Evolutionary conservation across 768 basidiomycete species (phyloP).

Genomic region (Tylopilus sp.): DNA sequence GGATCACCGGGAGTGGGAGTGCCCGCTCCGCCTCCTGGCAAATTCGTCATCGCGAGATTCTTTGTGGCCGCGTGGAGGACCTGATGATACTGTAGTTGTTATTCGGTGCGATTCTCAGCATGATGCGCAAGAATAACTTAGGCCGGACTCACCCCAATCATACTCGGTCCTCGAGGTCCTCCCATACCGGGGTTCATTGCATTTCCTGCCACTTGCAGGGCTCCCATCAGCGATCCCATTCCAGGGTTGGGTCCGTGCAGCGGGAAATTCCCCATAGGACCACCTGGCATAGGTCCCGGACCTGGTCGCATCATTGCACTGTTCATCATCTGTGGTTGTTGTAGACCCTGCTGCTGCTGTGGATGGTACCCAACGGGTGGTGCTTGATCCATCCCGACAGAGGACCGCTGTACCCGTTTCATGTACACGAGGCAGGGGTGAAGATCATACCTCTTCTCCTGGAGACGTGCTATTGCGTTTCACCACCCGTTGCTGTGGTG

Average conservation of each 20-base stretch:
- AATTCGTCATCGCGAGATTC: conserved; percentile 28
- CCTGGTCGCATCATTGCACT: conserved; percentile 39
- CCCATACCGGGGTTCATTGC: conserved; percentile 40
- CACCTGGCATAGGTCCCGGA: conserved; percentile 30
- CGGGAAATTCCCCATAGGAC: conserved; percentile 34
- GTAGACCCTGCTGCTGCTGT: conserved; percentile 28
- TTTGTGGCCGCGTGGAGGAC: conserved; percentile 37
- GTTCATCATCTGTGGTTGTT: conserved; percentile 38
- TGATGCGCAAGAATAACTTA: background rate
- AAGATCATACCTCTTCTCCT: conserved; percentile 49
- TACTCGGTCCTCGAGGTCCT: conserved; percentile 23
- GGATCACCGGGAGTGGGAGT: conserved; percentile 47
- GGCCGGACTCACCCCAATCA: conserved; percentile 28
- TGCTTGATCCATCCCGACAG: conserved; percentile 41
- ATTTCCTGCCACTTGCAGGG: conserved; percentile 28
- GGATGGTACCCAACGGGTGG: conserved; percentile 31
- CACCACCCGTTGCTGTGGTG: conserved; percentile 28
- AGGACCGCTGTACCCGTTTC: conserved; percentile 52
- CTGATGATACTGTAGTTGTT: conserved; percentile 36
- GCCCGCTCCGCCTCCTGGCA: conserved; percentile 34
- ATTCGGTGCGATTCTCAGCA: conserved; percentile 13
- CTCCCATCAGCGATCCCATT: conserved; percentile 34
- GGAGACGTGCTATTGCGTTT: conserved; percentile 64
- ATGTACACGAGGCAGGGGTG: conserved; percentile 25
- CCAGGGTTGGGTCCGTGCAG: conserved; percentile 32